Percentiles rank a stretch among this genome's conserved stretches.
These are phyloP conservation scores for Piromyces sp. DNA, from an alignment of 192 early-diverging fungal genomes.

Conservation along the genomic window DNA sequence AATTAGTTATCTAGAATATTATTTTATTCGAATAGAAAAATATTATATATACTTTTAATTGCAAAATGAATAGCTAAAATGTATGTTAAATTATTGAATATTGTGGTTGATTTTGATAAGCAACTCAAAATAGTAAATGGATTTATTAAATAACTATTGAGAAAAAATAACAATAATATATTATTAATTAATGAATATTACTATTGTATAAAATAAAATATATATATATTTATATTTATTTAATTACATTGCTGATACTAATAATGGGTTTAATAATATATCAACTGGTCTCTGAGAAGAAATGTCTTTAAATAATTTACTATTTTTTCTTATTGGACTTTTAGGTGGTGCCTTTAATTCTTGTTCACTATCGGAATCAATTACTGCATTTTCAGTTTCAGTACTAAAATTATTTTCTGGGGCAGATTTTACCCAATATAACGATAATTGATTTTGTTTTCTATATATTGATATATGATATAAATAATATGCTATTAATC, in stretches of 20 bases:
- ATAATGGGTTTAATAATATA: not conserved
- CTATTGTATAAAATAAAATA: too few relatives aligned
- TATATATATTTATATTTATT: too few relatives aligned
- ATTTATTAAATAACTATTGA: not conserved
- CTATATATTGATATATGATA: not conserved
- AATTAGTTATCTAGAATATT: not conserved
- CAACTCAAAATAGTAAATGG: slow-evolving; percentile 3
- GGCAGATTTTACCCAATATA: not conserved
- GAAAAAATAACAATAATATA: not conserved
- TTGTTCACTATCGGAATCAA: not conserved
- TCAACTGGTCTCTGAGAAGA: not conserved
- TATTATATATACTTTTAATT: slow-evolving; percentile 30
- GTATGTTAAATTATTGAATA: slow-evolving; percentile 60
- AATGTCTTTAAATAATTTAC: not conserved
- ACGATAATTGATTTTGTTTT: not conserved
- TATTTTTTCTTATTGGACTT: not conserved
- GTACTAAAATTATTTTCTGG: not conserved
- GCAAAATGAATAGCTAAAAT: slow-evolving; percentile 55
- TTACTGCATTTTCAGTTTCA: not conserved
- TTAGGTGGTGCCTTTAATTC: not conserved
- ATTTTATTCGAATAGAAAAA: too few relatives aligned
- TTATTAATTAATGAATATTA: not conserved
- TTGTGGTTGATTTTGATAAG: slow-evolving; percentile 35
- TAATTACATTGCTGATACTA: not conserved
- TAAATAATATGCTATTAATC: not conserved